These are phyloP conservation scores for Exophiala lecanii-corni DNA, from an alignment of 2,329 filamentous ascomycete genomes.

Conservation along the genomic window DNA sequence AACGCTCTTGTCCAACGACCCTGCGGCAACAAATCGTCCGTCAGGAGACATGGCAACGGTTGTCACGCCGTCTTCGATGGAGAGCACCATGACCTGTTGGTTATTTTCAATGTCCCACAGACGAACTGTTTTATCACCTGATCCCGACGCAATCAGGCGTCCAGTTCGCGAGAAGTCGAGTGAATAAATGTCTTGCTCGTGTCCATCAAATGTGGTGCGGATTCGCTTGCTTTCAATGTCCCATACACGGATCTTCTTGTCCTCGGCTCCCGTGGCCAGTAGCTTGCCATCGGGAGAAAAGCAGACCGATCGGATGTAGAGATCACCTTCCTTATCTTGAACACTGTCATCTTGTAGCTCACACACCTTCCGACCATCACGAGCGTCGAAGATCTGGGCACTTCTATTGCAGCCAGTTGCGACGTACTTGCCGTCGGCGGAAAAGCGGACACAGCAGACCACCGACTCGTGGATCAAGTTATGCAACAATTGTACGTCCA, in stretches of 20 bases:
- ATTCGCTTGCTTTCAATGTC: constrained; percentile 81
- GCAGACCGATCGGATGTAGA: constrained; percentile 97
- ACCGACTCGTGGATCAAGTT: constrained; percentile 92
- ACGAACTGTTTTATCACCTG: constrained; percentile 87
- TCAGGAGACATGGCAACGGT: constrained; percentile 97
- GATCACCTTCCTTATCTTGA: constrained; percentile 73
- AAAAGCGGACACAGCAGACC: constrained; percentile 97
- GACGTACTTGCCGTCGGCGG: constrained; percentile 88
- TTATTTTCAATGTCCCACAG: constrained; percentile 92
- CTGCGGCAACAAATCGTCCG: constrained; percentile 88
- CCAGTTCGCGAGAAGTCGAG: constrained; percentile 93
- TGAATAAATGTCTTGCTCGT: constrained; percentile 98
- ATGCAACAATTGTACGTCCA: constrained; percentile 92
- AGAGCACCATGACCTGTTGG: constrained; percentile 75
- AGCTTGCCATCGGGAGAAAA: constrained; percentile 96
- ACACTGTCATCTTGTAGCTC: constrained; percentile 84
- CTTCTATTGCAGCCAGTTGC: constrained; percentile 96
- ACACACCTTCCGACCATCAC: constrained; percentile 79
- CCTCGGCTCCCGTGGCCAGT: constrained; percentile 91
- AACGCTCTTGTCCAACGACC: constrained; percentile 95
- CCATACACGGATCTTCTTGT: constrained; percentile 97
- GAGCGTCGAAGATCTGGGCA: constrained; percentile 98
- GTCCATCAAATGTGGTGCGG: constrained; percentile 82
- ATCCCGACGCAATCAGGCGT: constrained; percentile 89
- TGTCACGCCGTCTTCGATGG: constrained; percentile 94